Evolutionary conservation across 1,284 basidiomycete species (phyloP).

Genomic region (Pascua guehoae): DNA sequence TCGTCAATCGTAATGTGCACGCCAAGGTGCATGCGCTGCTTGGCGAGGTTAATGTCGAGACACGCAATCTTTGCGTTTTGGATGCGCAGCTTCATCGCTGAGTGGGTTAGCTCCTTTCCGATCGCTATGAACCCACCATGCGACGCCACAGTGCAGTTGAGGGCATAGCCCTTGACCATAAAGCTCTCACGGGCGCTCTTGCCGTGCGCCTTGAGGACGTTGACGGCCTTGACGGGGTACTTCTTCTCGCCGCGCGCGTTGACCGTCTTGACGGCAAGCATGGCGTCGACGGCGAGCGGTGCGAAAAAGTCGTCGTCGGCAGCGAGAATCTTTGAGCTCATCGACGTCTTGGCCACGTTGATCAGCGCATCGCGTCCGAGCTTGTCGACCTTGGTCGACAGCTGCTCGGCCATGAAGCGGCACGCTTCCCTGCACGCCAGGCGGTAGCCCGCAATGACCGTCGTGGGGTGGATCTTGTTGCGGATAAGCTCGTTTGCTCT

Average conservation of each 20-base stretch:
- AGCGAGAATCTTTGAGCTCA: constrained; percentile 98
- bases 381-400: constrained; percentile 90
- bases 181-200: constrained; percentile 92
- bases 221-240: constrained; percentile 99
- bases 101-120: neutral
- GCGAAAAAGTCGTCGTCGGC: constrained; percentile 97
- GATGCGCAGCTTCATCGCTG: constrained; percentile 97
- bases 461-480: constrained; percentile 98
- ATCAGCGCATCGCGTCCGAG: constrained; percentile 88
- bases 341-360: constrained; percentile 97
- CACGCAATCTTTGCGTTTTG: constrained; percentile 94
- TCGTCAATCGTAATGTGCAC: constrained; percentile 98
- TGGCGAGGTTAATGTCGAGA: constrained; percentile 96
- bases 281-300: constrained; percentile 97
- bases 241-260: constrained; percentile 95
- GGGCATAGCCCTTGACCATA: constrained; percentile 92
- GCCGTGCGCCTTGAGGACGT: constrained; percentile 98
- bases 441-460: constrained; percentile 95
- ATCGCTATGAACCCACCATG: constrained; percentile 64
- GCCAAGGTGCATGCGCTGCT: constrained; percentile 95
- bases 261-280: constrained; percentile 94
- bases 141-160: constrained; percentile 98
- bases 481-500: constrained; percentile 97
- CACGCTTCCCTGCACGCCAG: constrained; percentile 96
- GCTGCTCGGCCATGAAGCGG: constrained; percentile 96